These are phyloP conservation scores for Didymella sp. DNA, from an alignment of 2,329 filamentous ascomycete genomes.

Conservation along the genomic window DNA sequence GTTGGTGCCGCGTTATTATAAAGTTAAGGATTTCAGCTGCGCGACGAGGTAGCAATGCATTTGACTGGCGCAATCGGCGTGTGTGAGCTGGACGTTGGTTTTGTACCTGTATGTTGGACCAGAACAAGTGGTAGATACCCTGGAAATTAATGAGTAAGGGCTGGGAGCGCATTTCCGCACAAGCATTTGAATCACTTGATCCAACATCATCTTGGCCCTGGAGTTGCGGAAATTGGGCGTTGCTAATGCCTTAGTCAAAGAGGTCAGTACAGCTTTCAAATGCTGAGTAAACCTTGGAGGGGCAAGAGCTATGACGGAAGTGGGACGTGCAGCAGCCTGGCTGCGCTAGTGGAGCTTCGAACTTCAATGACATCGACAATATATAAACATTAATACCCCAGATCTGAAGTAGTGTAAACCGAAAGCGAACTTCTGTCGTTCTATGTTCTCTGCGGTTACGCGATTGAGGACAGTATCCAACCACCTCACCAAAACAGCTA, in stretches of 20 bases:
- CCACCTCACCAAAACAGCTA: slow-evolving; percentile 19
- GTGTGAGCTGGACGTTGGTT: neutral
- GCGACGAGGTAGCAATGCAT: neutral
- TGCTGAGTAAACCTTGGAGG: slow-evolving; percentile 39
- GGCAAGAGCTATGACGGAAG: slow-evolving; percentile 34
- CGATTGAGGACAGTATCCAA: slow-evolving; percentile 25
- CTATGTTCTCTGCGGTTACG: slow-evolving; percentile 30
- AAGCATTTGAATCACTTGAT: neutral
- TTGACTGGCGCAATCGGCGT: neutral
- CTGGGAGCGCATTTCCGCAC: neutral
- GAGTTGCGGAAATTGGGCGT: neutral
- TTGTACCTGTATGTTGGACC: neutral
- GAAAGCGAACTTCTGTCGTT: neutral
- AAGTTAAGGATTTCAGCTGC: neutral
- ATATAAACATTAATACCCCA: slow-evolving; percentile 22
- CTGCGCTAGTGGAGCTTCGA: slow-evolving; percentile 18
- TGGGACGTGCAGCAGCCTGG: slow-evolving; percentile 15
- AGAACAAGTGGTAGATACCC: slow-evolving; percentile 26
- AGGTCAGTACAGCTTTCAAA: slow-evolving; percentile 40
- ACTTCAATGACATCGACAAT: slow-evolving; percentile 31
- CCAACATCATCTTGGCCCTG: neutral
- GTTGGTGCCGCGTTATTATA: slow-evolving; percentile 42
- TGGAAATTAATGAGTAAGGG: slow-evolving; percentile 1
- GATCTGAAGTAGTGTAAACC: neutral
- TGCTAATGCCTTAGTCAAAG: slow-evolving; percentile 16